Evolutionary conservation across 805 yeast species (phyloP).

Genomic region (Priceomyces melissophilus): DNA sequence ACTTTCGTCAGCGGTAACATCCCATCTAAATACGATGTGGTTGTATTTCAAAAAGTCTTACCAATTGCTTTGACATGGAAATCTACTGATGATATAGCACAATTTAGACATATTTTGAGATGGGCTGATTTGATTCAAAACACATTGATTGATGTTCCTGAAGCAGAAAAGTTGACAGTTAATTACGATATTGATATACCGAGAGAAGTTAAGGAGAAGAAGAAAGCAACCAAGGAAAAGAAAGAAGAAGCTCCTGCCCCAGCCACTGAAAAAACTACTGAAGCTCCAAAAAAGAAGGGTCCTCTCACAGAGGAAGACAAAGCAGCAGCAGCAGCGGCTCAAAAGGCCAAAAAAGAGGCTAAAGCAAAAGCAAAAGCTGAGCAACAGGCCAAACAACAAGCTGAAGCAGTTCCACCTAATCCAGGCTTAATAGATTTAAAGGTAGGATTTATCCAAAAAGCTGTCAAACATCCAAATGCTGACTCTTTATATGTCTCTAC

Average conservation of each 20-base stretch:
- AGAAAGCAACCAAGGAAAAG: slow-evolving; percentile 27
- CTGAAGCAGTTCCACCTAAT: slow-evolving; percentile 61
- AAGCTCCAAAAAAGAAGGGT: slow-evolving; percentile 29
- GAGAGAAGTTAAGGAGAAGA: slow-evolving; percentile 69
- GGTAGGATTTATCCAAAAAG: slow-evolving; percentile 96
- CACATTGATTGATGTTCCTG: slow-evolving; percentile 49
- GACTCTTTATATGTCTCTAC: slow-evolving; percentile 95
- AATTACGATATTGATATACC: slow-evolving; percentile 65
- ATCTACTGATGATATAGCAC: slow-evolving; percentile 51
- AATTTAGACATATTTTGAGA: slow-evolving; percentile 80
- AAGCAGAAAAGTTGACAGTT: slow-evolving; percentile 50
- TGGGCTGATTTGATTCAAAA: slow-evolving; percentile 90
- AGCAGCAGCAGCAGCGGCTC: slow-evolving; percentile 51
- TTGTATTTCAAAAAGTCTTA: slow-evolving; percentile 62
- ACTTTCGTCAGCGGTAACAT: slow-evolving; percentile 69
- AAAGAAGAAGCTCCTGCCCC: slow-evolving; percentile 36
- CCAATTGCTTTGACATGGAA: slow-evolving; percentile 59
- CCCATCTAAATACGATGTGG: slow-evolving; percentile 69
- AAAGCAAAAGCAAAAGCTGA: slow-evolving; percentile 60
- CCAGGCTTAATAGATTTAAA: slow-evolving; percentile 89
- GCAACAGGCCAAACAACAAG: slow-evolving; percentile 44
- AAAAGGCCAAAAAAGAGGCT: slow-evolving; percentile 60
- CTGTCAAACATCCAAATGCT: slow-evolving; percentile 96
- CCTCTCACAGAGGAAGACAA: slow-evolving; percentile 38
- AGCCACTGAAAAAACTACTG: slow-evolving; percentile 37